phyloP scores from a whole-genome alignment of 1,284 basidiomycete genomes.

The Rhodofomes roseus region DNA sequence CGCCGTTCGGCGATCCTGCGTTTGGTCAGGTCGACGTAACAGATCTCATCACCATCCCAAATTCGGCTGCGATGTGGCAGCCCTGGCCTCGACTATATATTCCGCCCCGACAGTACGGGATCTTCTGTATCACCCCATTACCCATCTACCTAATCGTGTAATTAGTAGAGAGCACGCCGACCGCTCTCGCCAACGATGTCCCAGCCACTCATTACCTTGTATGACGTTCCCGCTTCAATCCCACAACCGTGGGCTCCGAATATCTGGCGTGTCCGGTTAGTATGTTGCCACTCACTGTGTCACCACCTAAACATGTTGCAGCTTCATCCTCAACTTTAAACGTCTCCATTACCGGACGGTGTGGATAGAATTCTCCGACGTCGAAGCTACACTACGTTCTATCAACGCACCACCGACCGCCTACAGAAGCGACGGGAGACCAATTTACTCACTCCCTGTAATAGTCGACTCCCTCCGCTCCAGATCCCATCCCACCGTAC shows the following conservation, averaged over 20 bases:
- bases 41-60: neutral
- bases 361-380: conserved; percentile 67
- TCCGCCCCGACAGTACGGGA: neutral
- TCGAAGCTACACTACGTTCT: conserved; percentile 53
- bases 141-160: neutral
- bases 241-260: conserved; percentile 71
- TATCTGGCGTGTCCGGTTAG: conserved; percentile 54
- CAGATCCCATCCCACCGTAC: conserved; percentile 36
- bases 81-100: neutral
- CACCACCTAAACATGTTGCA: conserved; percentile 21
- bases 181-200: conserved; percentile 21
- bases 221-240: conserved; percentile 57
- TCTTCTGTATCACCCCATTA: neutral
- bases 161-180: neutral
- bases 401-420: conserved; percentile 58
- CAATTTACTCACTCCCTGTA: conserved; percentile 64
- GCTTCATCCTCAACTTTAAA: conserved; percentile 71
- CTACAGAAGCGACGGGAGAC: conserved; percentile 48
- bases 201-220: conserved; percentile 55
- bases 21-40: neutral
- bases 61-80: neutral
- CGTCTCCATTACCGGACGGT: conserved; percentile 61
- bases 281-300: neutral
- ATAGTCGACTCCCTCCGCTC: conserved; percentile 44
- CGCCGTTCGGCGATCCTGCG: conserved; percentile 1